Conservation (phyloP, 345 rosid species). For the Stellera chamaejasme region DNA sequence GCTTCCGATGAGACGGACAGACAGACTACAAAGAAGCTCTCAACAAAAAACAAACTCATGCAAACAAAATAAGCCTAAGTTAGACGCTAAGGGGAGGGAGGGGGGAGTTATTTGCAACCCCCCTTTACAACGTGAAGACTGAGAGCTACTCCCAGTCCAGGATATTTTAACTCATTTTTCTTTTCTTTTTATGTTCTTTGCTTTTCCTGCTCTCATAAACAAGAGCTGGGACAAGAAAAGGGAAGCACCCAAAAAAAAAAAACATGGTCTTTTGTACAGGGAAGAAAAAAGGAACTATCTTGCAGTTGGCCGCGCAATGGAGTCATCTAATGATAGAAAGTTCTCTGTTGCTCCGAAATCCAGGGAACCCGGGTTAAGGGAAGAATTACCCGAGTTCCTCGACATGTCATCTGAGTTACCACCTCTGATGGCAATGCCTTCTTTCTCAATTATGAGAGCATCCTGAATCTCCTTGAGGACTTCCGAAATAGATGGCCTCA, state of each 20-base stretch:
- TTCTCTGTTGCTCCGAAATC: slow-evolving; percentile 50
- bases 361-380: slow-evolving; percentile 38
- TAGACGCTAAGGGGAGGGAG: no score
- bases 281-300: slow-evolving; percentile 33
- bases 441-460: slow-evolving; percentile 74
- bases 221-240: not conserved
- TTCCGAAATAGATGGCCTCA: slow-evolving; percentile 91
- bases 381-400: slow-evolving; percentile 61
- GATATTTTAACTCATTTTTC: slow-evolving; percentile 6
- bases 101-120: no score
- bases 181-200: not conserved
- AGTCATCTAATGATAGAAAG: slow-evolving; percentile 49
- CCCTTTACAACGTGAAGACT: no score
- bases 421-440: slow-evolving; percentile 35
- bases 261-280: slow-evolving; percentile 14
- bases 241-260: not conserved
- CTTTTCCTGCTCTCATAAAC: slow-evolving; percentile 15
- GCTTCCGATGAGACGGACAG: no score
- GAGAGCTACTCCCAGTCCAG: no score
- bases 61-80: no score
- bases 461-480: slow-evolving; percentile 96
- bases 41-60: no score
- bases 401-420: slow-evolving; percentile 76
- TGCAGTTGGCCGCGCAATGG: slow-evolving; percentile 54
- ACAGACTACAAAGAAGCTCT: no score